Evolutionary conservation across 2,329 filamentous ascomycete genomes (phyloP), one percentile per base, ranked within the genome.

Genomic region (Mycogone perniciosa): DNA sequence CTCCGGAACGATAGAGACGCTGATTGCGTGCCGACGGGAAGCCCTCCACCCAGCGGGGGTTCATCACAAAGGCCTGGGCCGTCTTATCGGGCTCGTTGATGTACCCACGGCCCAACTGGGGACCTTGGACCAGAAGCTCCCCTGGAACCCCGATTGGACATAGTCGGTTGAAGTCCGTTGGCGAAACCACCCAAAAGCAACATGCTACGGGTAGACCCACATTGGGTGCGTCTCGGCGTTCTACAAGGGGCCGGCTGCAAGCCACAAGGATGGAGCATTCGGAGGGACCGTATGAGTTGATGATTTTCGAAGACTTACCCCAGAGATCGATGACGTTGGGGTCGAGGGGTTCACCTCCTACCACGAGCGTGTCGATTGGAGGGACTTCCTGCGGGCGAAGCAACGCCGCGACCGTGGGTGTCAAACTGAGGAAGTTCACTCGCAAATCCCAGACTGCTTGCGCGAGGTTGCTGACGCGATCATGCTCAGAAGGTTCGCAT

Each of bases 81-180:
- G 72, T 65, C 43, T 53, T 47, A 7, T 43, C 46, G 38, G 61
- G 30, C 13, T 63, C 57, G 48, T 75, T 72, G 29, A 76, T 60
- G 52, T 80, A 80, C 35, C 75, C 74, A 34, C 70, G 64, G 27
- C 71, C 74, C 11, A 80, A 68, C 3, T 70, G 67, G 3, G 75
- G 75, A 2, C 71, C 70, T 46, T 67, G 65, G 42, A 73, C 53
- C 8, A 67, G 54, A 27, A 69, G 57, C 54, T 69, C 67, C 5
- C 63, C 64, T 5, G 58, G 31, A 8, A 38, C 48, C 2, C 62
- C 62, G 10, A 64, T 37, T 2, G 62, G 62, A 6, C 51, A 44
- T 13, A 63, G 53, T 20, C 41, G 30, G 31, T 60, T 40, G 46
- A 48, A 29, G 39, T 62, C 51, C 9, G 51, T 44, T 5, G 47